Base-by-base conservation (phyloP, 768 basidiomycete genomes). In the Russula sp. region DNA sequence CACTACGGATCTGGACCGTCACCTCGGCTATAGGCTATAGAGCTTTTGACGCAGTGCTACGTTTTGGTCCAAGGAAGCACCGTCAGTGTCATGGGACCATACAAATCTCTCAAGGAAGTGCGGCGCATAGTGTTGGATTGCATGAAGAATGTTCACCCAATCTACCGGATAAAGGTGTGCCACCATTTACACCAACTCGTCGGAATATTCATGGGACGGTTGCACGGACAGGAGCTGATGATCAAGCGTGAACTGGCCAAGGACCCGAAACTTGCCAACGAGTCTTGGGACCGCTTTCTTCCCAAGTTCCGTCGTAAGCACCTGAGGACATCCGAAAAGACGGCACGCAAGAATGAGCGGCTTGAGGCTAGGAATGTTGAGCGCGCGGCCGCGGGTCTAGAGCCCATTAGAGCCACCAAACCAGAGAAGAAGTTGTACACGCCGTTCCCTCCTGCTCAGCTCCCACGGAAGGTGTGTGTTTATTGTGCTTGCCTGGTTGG, bases 101-200 rank as follows among this genome's bases (percentile, higher is more conserved):
- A 89, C 78, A 97, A 96, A 71, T 88, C 89, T 0, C 78, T 99
- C 20, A 98, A 98, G 73, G 97, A 99, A 75, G 96, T 99, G 11
- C 82, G 97, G 62, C 77, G 95, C 68, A 98, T 98, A 65, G 84
- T 99, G n/a, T 75, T 98, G 47, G 97, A 99, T 72, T 99, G 97
- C 78, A 98, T 99, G 97, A 94, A 89, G 77, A 99, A 99, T 73
- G 89, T 98, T 58, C 97, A 99, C 71, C 97, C 97, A 1, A 98
- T 99, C 72, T 99, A 99, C 73, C 87, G 94, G 69, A 99, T 99
- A 75, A 99, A 99, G 76, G 94, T 91, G 45, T 22, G 69, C 35
- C 48, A 35, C 65, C 57, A 58, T 34, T 63, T 63, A 66, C 57
- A 50, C 32, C 47, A 35, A 39, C 13, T 31, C 47, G 3, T 39